Conservation (phyloP, 179 eudicot species). For the Gypsophila paniculata region DNA sequence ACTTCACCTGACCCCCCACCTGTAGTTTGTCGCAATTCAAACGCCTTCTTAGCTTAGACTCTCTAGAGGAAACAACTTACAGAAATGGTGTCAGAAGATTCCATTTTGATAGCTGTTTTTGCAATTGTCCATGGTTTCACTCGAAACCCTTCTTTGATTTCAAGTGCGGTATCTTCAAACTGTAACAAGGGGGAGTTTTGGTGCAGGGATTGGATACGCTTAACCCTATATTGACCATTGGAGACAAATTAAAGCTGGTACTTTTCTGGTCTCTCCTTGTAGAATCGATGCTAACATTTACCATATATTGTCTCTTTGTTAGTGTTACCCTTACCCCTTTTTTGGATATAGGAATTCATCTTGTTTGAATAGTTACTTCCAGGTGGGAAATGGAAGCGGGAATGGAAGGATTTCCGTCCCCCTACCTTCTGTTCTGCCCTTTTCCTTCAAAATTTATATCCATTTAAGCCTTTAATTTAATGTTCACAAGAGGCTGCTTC, state of each 20-base stretch:
- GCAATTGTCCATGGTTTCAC: background rate
- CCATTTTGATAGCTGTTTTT: background rate
- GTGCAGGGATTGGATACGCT: constrained; percentile 83
- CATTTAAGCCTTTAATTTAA: no score
- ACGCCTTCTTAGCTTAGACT: no score
- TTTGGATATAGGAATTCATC: background rate
- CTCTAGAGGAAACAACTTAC: no score
- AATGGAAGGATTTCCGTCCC: no score
- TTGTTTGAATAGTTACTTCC: no score
- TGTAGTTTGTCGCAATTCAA: no score
- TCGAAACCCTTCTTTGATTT: background rate
- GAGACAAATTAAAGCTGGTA: constrained; percentile 67
- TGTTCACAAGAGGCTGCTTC: background rate
- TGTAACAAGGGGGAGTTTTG: background rate
- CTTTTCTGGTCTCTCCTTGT: constrained; percentile 18
- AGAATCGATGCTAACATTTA: background rate
- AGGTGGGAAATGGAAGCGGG: no score
- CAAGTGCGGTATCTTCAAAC: background rate
- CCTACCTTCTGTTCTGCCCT: no score
- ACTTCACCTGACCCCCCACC: no score
- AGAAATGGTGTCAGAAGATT: no score
- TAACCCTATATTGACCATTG: constrained; percentile 58
- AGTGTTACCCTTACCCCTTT: background rate
- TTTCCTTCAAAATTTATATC: background rate
- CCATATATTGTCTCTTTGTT: background rate